Percentiles rank a stretch among this genome's conserved stretches.
These are phyloP conservation scores for Thalassiosira profunda DNA, from an alignment of 108 stramenopile genomes.

Conservation along the genomic window DNA sequence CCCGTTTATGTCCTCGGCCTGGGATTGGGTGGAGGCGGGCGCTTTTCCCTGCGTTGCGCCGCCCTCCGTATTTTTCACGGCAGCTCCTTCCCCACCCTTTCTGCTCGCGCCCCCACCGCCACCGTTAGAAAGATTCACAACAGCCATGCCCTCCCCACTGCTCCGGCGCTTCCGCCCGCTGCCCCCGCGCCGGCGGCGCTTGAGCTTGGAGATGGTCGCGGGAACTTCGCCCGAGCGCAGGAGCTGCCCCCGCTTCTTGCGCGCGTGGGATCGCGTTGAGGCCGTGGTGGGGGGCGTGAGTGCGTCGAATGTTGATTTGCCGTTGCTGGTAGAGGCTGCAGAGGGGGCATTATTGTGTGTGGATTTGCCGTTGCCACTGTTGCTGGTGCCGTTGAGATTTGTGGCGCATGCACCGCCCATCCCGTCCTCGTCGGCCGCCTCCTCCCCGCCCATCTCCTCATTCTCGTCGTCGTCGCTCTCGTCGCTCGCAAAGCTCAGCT, in stretches of 20 bases:
- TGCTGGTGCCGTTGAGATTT: not conserved
- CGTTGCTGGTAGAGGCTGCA: too few species aligned
- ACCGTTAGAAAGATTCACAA: not conserved
- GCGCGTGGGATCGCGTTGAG: not conserved
- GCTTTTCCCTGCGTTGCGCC: conserved; percentile 11
- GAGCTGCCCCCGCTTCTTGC: not conserved
- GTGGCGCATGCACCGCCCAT: too few species aligned
- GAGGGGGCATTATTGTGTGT: not conserved
- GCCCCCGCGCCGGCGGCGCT: not conserved
- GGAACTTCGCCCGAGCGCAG: conserved; percentile 9
- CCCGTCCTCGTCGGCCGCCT: too few species aligned
- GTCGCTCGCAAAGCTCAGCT: conserved; percentile 10
- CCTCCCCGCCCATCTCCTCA: not conserved
- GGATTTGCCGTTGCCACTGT: not conserved
- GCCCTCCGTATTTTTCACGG: not conserved
- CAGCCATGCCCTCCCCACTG: too few species aligned
- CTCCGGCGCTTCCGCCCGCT: not conserved
- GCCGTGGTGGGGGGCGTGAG: not conserved
- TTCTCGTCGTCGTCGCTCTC: not conserved
- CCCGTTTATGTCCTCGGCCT: too few species aligned
- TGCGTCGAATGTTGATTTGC: not conserved
- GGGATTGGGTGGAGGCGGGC: too few species aligned
- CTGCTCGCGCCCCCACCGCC: not conserved
- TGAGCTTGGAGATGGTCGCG: conserved; percentile 25
- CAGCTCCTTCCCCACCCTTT: not conserved